These are phyloP conservation scores for Chenopodium album DNA, from an alignment of 148 eudicot genomes.

Conservation along the genomic window DNA sequence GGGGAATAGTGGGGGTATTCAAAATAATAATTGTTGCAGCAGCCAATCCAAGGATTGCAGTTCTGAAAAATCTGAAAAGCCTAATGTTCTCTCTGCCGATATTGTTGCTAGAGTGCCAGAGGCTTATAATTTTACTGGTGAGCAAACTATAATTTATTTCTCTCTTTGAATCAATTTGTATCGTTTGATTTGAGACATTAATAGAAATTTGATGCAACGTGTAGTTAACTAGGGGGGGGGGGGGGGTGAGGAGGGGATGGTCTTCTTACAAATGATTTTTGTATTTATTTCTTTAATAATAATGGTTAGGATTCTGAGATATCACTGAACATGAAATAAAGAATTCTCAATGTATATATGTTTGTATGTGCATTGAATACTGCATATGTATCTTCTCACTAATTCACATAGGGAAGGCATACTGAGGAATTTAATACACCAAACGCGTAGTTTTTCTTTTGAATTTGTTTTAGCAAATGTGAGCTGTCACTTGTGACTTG, in stretches of 20 bases:
- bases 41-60: constrained; percentile 18
- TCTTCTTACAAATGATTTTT: not conserved
- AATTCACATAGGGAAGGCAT: not conserved
- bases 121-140: constrained; percentile 83
- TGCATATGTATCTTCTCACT: not conserved
- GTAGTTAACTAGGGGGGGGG: not conserved
- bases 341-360: not conserved
- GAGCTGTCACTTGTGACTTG: no score
- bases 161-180: not conserved
- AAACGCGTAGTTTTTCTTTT: no score
- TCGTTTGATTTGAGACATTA: not conserved
- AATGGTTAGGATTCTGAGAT: not conserved
- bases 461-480: no score
- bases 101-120: constrained; percentile 68
- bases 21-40: constrained; percentile 23
- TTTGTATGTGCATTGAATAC: not conserved
- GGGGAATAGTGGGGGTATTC: constrained; percentile 31
- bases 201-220: not conserved
- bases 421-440: no score
- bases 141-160: constrained; percentile 14
- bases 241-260: not conserved
- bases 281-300: no score
- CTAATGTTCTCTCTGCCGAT: constrained; percentile 55
- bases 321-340: not conserved
- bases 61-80: constrained; percentile 29